Evolutionary conservation across 805 yeast species (phyloP).

Genomic region (Ogataea thermomethanolica): DNA sequence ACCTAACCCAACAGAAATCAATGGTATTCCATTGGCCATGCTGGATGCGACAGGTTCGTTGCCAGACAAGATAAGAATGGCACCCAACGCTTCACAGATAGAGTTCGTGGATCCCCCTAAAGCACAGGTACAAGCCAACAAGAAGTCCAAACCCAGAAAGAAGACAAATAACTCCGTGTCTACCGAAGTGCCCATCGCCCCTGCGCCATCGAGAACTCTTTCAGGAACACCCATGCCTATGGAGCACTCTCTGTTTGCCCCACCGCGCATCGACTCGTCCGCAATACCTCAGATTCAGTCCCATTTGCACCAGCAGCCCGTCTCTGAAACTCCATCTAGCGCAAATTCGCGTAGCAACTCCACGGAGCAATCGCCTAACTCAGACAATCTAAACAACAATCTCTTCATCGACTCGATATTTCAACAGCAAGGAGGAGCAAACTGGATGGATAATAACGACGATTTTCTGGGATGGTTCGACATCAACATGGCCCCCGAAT

Average conservation of each 20-base stretch:
- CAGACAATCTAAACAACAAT: constrained; percentile 27
- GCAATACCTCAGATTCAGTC: not conserved
- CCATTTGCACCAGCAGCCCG: constrained; percentile 6
- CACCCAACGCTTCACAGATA: not conserved
- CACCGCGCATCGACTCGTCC: constrained; percentile 1
- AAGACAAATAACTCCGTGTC: constrained; percentile 20
- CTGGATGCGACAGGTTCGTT: constrained; percentile 78
- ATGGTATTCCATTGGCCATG: constrained; percentile 45
- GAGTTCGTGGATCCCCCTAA: constrained; percentile 7
- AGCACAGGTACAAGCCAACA: constrained; percentile 6
- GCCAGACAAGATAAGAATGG: constrained; percentile 9
- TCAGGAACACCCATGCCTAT: constrained; percentile 6
- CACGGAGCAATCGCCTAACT: constrained; percentile 23
- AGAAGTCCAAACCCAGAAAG: constrained; percentile 8
- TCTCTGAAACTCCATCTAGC: constrained; percentile 19
- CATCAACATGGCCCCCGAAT: constrained; percentile 66
- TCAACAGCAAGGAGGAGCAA: constrained; percentile 79
- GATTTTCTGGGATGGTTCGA: constrained; percentile 95
- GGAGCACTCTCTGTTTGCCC: constrained; percentile 11
- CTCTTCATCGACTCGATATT: constrained; percentile 51
- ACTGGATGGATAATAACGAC: constrained; percentile 82
- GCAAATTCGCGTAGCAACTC: constrained; percentile 17
- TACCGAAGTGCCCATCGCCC: constrained; percentile 18
- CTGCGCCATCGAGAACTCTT: constrained; percentile 27
- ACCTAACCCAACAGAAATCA: constrained; percentile 42